Conservation (phyloP, 148 eudicot species). For the Agrostemma githago region DNA sequence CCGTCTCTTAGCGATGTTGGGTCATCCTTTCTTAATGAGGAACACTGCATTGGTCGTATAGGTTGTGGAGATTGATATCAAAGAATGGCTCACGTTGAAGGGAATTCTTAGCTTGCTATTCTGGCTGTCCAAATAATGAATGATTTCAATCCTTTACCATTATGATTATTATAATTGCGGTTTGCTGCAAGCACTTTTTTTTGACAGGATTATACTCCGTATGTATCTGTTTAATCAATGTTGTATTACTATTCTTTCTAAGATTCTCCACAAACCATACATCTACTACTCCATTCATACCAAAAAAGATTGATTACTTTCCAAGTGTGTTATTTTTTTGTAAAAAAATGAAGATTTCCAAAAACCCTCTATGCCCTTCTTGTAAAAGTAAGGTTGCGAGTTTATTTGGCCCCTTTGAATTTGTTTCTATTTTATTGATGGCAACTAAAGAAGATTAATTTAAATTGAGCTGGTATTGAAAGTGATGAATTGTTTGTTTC, state of each 20-base stretch:
- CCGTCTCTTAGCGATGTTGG: background rate
- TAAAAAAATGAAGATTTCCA: background rate
- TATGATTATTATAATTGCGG: background rate
- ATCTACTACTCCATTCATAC: background rate
- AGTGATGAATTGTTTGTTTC: background rate
- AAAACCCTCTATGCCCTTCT: background rate
- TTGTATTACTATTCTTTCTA: background rate
- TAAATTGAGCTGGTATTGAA: background rate
- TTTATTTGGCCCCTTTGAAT: background rate
- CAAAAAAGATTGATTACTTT: background rate
- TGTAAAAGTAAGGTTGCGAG: background rate
- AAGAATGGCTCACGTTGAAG: background rate
- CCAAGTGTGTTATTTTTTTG: background rate
- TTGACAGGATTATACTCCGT: background rate
- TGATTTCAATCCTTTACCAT: background rate
- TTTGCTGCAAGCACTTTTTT: background rate
- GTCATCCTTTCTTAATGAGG: background rate
- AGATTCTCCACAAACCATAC: background rate
- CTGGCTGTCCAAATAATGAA: background rate
- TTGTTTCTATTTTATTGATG: background rate
- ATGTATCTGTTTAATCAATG: background rate
- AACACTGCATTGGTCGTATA: background rate
- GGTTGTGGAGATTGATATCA: background rate
- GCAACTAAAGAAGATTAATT: background rate
- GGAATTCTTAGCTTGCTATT: background rate